Conservation (phyloP, 108 stramenopile genomes). For the Nitzschia sp. region DNA sequence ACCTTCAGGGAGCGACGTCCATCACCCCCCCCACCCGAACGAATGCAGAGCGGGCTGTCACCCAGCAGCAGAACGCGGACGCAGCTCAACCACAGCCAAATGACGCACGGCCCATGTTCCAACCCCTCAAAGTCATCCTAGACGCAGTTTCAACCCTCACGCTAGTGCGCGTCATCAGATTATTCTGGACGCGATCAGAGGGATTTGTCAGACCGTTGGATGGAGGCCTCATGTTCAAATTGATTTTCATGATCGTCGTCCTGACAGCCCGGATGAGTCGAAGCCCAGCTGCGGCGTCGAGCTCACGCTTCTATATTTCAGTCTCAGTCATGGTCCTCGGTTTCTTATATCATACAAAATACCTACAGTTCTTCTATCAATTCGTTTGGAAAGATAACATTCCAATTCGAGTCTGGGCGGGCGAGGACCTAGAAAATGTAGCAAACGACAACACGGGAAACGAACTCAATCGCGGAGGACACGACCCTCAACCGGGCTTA, state of each 20-base stretch:
- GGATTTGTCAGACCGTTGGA: constrained; percentile 30
- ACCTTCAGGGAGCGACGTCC: neutral
- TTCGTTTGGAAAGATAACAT: constrained; percentile 41
- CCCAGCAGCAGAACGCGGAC: neutral
- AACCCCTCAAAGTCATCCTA: neutral
- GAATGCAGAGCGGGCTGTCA: neutral
- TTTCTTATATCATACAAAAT: constrained; percentile 41
- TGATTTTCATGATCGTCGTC: constrained; percentile 38
- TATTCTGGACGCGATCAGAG: constrained; percentile 21
- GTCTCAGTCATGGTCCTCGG: constrained; percentile 20
- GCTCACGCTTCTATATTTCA: neutral
- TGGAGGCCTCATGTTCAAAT: constrained; percentile 39
- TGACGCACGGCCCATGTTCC: neutral
- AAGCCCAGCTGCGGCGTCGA: neutral
- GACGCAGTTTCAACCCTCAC: neutral
- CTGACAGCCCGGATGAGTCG: constrained; percentile 19
- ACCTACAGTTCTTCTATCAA: constrained; percentile 33
- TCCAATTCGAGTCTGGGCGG: constrained; percentile 30
- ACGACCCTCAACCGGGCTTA: neutral
- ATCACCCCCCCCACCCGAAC: neutral
- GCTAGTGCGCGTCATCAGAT: neutral
- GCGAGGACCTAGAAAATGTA: constrained; percentile 19
- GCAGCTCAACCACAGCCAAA: constrained; percentile 3
- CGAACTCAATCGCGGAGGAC: neutral
- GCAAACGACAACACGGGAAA: neutral